Percentiles rank a stretch among this genome's conserved stretches.
These are phyloP conservation scores for Kondoa malvinella DNA, from an alignment of 768 basidiomycete species.

Conservation along the genomic window DNA sequence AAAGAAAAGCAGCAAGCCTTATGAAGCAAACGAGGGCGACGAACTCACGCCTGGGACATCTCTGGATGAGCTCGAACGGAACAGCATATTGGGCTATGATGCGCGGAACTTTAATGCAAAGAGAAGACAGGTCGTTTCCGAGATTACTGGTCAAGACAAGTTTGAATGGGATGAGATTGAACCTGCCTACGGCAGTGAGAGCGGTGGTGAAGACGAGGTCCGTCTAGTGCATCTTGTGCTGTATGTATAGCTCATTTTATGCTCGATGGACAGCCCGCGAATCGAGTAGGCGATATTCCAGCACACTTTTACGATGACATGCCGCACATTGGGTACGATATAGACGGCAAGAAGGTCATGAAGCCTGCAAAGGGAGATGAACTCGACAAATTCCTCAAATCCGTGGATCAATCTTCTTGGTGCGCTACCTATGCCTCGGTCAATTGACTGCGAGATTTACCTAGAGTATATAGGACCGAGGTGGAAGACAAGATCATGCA, in stretches of 20 bases:
- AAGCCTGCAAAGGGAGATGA: slow-evolving; percentile 91
- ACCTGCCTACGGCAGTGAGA: slow-evolving; percentile 15
- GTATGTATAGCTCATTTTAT: neutral
- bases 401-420: slow-evolving; percentile 87
- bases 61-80: slow-evolving; percentile 10
- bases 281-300: slow-evolving; percentile 84
- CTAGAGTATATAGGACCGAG: slow-evolving; percentile 52
- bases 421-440: slow-evolving; percentile 34
- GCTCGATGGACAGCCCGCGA: slow-evolving; percentile 33
- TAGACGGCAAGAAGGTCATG: slow-evolving; percentile 82
- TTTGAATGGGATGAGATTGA: slow-evolving; percentile 25
- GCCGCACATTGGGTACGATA: slow-evolving; percentile 94
- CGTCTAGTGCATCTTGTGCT: neutral
- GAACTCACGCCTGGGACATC: slow-evolving; percentile 11
- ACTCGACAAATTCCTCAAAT: slow-evolving; percentile 84
- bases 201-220: slow-evolving; percentile 11
- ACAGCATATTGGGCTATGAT: slow-evolving; percentile 13
- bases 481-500: slow-evolving; percentile 80
- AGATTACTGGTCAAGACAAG: slow-evolving; percentile 48
- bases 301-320: slow-evolving; percentile 99
- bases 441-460: no score
- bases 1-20: slow-evolving; percentile 24
- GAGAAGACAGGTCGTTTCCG: slow-evolving; percentile 52
- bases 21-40: slow-evolving; percentile 21
- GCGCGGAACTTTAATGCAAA: slow-evolving; percentile 39